A percentile compares a stretch with the other conserved stretches of the same genome.
Conservation (phyloP, 1,284 basidiomycete genomes). For the Pyrrhoderma noxium region DNA sequence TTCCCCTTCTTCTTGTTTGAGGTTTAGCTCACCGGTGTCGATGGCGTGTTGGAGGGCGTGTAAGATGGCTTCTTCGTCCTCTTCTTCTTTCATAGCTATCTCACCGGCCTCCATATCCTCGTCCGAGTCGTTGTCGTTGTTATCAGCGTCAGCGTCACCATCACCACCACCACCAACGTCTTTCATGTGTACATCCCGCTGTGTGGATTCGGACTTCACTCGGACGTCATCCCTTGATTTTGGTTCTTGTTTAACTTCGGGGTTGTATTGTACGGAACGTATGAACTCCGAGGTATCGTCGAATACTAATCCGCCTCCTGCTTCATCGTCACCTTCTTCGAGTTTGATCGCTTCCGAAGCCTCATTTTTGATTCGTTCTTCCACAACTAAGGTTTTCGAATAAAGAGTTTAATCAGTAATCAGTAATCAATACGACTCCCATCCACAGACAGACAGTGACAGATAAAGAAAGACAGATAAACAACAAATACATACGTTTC, state of each 20-base stretch:
- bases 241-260: conserved; percentile 47
- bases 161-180: conserved; percentile 22
- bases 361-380: conserved; percentile 49
- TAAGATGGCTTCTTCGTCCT: conserved; percentile 65
- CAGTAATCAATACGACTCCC: too few relatives aligned
- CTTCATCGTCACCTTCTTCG: conserved; percentile 46
- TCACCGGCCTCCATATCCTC: conserved; percentile 78
- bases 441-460: conserved; percentile 17
- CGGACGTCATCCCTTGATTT: conserved; percentile 26
- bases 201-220: conserved; percentile 33
- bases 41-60: conserved; percentile 66
- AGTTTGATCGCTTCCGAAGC: conserved; percentile 44
- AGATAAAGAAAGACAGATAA: conserved; percentile 5
- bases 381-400: conserved; percentile 64
- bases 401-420: too few relatives aligned
- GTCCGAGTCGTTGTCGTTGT: conserved; percentile 56
- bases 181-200: conserved; percentile 17
- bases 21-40: conserved; percentile 44
- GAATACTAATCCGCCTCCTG: conserved; percentile 68
- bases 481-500: conserved; percentile 49
- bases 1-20: conserved; percentile 28
- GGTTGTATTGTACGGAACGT: conserved; percentile 72
- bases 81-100: conserved; percentile 70
- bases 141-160: conserved; percentile 55
- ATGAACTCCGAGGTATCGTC: conserved; percentile 98